Evolutionary conservation across 2,329 filamentous ascomycete genomes (phyloP), one percentile per base, ranked within the genome.

Genomic region (Clonostachys rosea): DNA sequence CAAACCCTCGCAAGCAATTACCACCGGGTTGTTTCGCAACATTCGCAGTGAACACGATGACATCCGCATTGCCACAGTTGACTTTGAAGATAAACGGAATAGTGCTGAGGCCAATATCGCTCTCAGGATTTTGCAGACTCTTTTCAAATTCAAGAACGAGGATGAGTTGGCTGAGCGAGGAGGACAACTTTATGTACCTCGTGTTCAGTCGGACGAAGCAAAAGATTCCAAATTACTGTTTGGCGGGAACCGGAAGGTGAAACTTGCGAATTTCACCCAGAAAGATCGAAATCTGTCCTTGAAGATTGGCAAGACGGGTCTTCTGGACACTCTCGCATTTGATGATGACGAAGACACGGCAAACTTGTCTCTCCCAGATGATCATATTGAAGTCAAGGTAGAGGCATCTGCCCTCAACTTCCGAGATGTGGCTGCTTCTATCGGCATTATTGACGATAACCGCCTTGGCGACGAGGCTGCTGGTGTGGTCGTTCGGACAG

Each of bases 351-450:
- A 13, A 30, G 34, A 20, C 16, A 16, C 14, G 10, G 17, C 47
- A 67, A 66, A 48, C 48, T 52, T 9, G 69, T 71, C 50, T 53
- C 68, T n/a, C 54, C 67, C 13, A 56, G 59, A 11, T 57, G 58
- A 62, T 16, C 51, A 67, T 43, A 49, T 69, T 7, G 65, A 69
- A 50, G 52, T 63, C 46, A 45, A 56, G 41, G 49, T 56, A 42
- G 42, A 49, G 11, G 60, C 55, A n/a, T 50, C 52, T 10, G 48
- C 51, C 8, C 42, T 59, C 18, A 52, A 56, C 36, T 56, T 51
- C 35, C 44, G 48, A 33, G 53, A 59, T 14, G 49, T 56, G 13
- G 62, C 9, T 63, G 12, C 66, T 66, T 6, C 55, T 73, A 17
- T 58, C 16, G 43, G 50, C 2, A 46, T 49, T 3, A 51, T 54